Percentiles rank a stretch among this genome's conserved stretches.
Conservation (phyloP, 371 early-diverging fungal species). For the Dipsacomyces acuminosporus region DNA sequence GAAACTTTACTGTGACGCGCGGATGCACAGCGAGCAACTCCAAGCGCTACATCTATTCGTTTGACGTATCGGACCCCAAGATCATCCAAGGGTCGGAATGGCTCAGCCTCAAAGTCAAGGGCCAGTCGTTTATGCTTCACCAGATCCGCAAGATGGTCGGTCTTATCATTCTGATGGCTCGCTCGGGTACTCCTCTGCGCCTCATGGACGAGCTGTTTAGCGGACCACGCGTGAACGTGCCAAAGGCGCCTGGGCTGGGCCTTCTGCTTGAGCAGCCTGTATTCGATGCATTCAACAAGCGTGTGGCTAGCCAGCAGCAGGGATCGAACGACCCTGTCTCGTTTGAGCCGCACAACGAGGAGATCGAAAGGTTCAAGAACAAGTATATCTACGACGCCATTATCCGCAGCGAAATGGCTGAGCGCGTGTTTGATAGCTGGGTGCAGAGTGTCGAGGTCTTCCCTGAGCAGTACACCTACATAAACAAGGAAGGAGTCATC, state of each 20-base stretch:
- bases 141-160: conserved; percentile 99
- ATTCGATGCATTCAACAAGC: conserved; percentile 63
- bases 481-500: conserved; percentile 52
- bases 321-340: conserved; percentile 22
- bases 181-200: conserved; percentile 63
- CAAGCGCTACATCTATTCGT: conserved; percentile 73
- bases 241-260: conserved; percentile 98
- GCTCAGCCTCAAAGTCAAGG: conserved; percentile 87
- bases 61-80: conserved; percentile 74
- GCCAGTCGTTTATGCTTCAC: conserved; percentile 99
- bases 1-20: conserved; percentile 92
- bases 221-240: conserved; percentile 78
- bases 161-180: conserved; percentile 75
- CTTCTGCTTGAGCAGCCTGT: conserved; percentile 83
- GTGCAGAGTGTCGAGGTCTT: conserved; percentile 57
- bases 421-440: conserved; percentile 69
- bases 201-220: conserved; percentile 65
- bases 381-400: conserved; percentile 74
- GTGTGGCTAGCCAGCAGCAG: conserved; percentile 7
- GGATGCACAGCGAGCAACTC: conserved; percentile 69
- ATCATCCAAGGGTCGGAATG: conserved; percentile 81
- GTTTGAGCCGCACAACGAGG: conserved; percentile 53
- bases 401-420: conserved; percentile 61
- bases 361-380: conserved; percentile 77
- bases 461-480: conserved; percentile 49